Evolutionary conservation across 2,329 filamentous ascomycete genomes (phyloP).

Genomic region (Penicillium concentricum): DNA sequence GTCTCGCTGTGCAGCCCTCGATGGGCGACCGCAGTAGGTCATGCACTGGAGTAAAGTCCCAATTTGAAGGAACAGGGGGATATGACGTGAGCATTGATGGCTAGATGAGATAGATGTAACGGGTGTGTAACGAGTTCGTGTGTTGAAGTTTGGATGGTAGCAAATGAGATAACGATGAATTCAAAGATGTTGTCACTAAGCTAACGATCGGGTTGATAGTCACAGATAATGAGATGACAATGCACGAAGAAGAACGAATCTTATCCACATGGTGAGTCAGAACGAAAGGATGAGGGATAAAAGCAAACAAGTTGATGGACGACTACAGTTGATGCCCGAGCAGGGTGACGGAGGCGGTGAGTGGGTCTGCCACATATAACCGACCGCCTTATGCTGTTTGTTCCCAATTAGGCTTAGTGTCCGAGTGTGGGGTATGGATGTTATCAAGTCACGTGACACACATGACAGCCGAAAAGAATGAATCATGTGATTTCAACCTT

Average conservation of each 20-base stretch:
- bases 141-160: not conserved
- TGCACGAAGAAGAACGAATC: not conserved
- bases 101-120: not conserved
- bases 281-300: not conserved
- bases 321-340: not conserved
- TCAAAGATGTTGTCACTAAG: not conserved
- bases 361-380: not conserved
- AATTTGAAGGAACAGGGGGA: slow-evolving; percentile 33
- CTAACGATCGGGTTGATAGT: not conserved
- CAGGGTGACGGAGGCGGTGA: slow-evolving; percentile 10
- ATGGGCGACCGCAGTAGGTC: slow-evolving; percentile 42
- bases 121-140: not conserved
- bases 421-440: not conserved
- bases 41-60: slow-evolving; percentile 49
- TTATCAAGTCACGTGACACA: not conserved
- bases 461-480: not conserved
- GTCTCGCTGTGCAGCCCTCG: slow-evolving; percentile 11
- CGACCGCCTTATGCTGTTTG: slow-evolving; percentile 3
- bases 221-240: not conserved
- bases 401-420: not conserved
- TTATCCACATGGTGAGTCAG: slow-evolving; percentile 14
- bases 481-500: not conserved
- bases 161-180: not conserved
- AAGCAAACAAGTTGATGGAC: not conserved
- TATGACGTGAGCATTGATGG: slow-evolving; percentile 31